Base-by-base conservation (phyloP, 345 rosid species). In the Theobroma cacao region DNA sequence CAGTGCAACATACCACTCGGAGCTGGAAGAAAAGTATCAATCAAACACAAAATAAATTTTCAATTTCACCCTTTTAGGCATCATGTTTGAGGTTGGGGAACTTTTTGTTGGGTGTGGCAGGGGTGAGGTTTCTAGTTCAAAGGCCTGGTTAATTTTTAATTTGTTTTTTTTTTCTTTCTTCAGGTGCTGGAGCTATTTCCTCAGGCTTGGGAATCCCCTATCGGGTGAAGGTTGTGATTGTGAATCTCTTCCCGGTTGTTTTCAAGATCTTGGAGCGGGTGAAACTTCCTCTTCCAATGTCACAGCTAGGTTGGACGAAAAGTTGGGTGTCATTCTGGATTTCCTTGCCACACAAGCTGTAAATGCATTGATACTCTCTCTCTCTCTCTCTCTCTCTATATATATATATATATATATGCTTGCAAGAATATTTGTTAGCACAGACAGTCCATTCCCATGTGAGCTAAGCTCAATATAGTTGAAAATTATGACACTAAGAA, bases 121-220 rank as follows among this genome's bases (percentile, higher is more conserved):
- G 5, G 38, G 18, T 67, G 72, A 1, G 33, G 20, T 4, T 41
- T 67, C 33, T 41, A n/a, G 50, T 66, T 66, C 7, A 13, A 15
- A 68, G 52, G 17, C 33, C 5, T 14, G 53, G 22, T 47, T 69
- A 20, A 60, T 31, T n/a, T 48, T 65, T 7, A 33, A 28, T 53
- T 7, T 59, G 33, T 61, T 53, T 41, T 33, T 26, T 55, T 31
- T 6, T 5, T 6, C 8, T 28, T 81, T 79, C 83, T 81, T 79
- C 83, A 77, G 86, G 79, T 28, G 63, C 52, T 62, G 77, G 40
- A 73, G 71, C 41, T 50, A 41, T 78, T 36, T 66, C 34, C 63
- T 28, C 40, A 48, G 24, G 36, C 40, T 59, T 60, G 69, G 72
- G 71, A 20, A 43, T 34, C 72, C 47, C 72, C n/a, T 18, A 14